A percentile compares a stretch with the other conserved stretches of the same genome.
Evolutionary conservation across 2,329 filamentous ascomycete genomes (phyloP).

Genomic region (Salinomyces thailandicus): DNA sequence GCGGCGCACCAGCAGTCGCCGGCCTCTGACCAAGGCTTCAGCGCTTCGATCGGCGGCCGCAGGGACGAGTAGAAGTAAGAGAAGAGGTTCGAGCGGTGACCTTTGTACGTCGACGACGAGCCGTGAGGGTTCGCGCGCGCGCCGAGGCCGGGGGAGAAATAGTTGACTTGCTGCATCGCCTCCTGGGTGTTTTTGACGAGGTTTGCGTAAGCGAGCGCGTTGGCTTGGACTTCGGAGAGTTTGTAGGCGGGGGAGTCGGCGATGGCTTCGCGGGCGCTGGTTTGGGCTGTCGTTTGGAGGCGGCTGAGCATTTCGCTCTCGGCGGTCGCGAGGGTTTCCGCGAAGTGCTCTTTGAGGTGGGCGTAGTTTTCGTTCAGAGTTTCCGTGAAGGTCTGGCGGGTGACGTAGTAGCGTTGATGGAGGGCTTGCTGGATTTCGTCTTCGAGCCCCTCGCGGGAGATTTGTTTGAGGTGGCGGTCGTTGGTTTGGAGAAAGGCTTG

Average conservation of each 20-base stretch:
- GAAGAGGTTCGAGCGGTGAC: background rate
- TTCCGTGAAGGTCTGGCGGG: slow-evolving; percentile 7
- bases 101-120: slow-evolving; percentile 45
- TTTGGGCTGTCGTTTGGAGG: background rate
- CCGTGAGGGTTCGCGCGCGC: slow-evolving; percentile 50
- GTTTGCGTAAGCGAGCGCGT: slow-evolving; percentile 22
- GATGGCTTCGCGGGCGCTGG: background rate
- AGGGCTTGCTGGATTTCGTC: slow-evolving; percentile 26
- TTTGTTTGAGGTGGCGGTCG: slow-evolving; percentile 29
- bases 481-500: slow-evolving; percentile 24
- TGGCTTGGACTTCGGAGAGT: slow-evolving; percentile 12
- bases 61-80: background rate
- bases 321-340: background rate
- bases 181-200: slow-evolving; percentile 18
- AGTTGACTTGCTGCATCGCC: slow-evolving; percentile 50
- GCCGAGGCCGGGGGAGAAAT: slow-evolving; percentile 56
- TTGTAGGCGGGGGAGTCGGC: slow-evolving; percentile 4
- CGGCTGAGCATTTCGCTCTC: background rate
- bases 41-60: slow-evolving; percentile 36
- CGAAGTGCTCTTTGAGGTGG: slow-evolving; percentile 7
- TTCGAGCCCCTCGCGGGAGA: slow-evolving; percentile 21
- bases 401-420: slow-evolving; percentile 8
- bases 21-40: slow-evolving; percentile 62
- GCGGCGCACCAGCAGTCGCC: slow-evolving; percentile 81
- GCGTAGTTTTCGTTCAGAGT: slow-evolving; percentile 9